A percentile compares a stretch with the other conserved stretches of the same genome.
phyloP scores from a whole-genome alignment of 2,329 filamentous ascomycete genomes.

The Knoxdaviesia proteae region DNA sequence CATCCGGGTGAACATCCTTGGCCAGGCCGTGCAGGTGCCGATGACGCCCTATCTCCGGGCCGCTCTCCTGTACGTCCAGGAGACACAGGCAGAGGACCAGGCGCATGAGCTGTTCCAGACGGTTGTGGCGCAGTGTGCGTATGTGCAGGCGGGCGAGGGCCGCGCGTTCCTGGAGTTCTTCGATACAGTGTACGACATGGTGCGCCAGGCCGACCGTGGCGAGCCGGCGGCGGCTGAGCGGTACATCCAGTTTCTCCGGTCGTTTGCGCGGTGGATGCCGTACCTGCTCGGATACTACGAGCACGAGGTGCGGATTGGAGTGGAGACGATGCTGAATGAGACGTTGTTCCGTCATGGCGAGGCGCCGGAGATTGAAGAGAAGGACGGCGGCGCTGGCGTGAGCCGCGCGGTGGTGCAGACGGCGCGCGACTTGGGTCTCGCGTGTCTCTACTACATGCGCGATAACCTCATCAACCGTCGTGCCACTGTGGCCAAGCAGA shows the following conservation, averaged over 20 bases:
- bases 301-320: slow-evolving; percentile 16
- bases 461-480: slow-evolving; percentile 22
- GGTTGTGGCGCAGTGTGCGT: slow-evolving; percentile 20
- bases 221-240: slow-evolving; percentile 2
- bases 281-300: slow-evolving; percentile 26
- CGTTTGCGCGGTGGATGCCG: slow-evolving; percentile 25
- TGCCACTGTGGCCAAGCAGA: slow-evolving; percentile 19
- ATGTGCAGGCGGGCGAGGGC: slow-evolving; percentile 25
- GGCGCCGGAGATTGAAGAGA: slow-evolving; percentile 10
- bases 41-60: slow-evolving; percentile 37
- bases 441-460: slow-evolving; percentile 24
- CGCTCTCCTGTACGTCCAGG: slow-evolving; percentile 29
- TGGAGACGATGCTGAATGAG: slow-evolving; percentile 14
- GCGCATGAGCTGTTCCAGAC: slow-evolving; percentile 20
- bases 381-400: slow-evolving; percentile 11
- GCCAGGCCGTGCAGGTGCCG: slow-evolving; percentile 21
- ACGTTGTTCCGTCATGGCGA: slow-evolving; percentile 19
- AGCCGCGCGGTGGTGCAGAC: slow-evolving; percentile 14
- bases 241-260: slow-evolving; percentile 9
- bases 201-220: neutral
- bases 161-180: slow-evolving; percentile 25
- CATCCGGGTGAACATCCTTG: slow-evolving; percentile 30
- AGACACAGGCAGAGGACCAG: slow-evolving; percentile 13
- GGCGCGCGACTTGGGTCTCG: slow-evolving; percentile 19
- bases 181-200: slow-evolving; percentile 6